These are phyloP conservation scores for Coniochaeta ligniaria DNA, from an alignment of 2,329 filamentous ascomycete genomes.

Conservation along the genomic window DNA sequence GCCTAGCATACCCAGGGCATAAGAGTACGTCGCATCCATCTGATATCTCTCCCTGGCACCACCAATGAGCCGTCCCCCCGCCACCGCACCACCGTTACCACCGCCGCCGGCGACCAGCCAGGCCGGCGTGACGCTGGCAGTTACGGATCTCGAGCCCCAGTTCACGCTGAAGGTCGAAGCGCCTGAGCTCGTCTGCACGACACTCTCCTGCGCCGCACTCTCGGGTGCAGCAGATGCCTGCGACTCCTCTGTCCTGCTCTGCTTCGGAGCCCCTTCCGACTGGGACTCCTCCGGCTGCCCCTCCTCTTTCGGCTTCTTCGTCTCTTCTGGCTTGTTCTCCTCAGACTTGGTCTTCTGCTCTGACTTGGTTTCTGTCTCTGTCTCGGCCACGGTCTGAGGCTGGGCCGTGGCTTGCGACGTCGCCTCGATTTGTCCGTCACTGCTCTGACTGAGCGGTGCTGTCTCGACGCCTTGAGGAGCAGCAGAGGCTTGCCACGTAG, in stretches of 20 bases:
- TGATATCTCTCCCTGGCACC: not conserved
- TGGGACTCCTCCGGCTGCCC: not conserved
- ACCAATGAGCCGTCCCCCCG: not conserved
- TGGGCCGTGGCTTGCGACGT: not conserved
- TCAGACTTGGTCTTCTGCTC: not conserved
- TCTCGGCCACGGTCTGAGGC: not conserved
- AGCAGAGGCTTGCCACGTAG: conserved; percentile 7
- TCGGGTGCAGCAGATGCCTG: not conserved
- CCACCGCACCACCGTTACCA: not conserved
- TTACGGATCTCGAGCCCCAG: not conserved
- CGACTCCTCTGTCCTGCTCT: not conserved
- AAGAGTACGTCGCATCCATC: not conserved
- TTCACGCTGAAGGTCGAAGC: not conserved
- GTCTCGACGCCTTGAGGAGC: conserved; percentile 2
- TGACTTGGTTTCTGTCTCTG: not conserved
- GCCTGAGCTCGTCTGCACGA: not conserved
- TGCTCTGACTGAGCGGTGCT: not conserved
- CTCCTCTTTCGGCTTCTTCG: not conserved
- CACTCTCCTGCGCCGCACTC: not conserved
- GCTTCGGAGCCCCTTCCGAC: not conserved
- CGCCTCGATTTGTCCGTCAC: not conserved
- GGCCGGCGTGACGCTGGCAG: conserved; percentile 1
- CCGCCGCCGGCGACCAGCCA: not conserved
- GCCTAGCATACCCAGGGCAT: not conserved
- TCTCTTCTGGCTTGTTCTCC: not conserved